These are phyloP conservation scores for Phallus indusiatus DNA, from an alignment of 768 basidiomycete genomes.

Conservation along the genomic window DNA sequence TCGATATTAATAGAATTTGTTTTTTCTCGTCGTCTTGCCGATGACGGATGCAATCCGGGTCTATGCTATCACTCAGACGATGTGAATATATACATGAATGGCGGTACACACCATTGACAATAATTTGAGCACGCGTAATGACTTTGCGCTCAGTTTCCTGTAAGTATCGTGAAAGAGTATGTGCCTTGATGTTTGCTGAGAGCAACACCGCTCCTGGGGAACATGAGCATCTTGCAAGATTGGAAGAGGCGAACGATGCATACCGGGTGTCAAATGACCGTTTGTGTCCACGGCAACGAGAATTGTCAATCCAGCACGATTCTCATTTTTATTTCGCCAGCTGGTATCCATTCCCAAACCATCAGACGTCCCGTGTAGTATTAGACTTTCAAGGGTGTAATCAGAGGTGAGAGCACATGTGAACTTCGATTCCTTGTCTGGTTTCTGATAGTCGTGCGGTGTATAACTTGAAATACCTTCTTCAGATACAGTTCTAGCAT, in stretches of 20 bases:
- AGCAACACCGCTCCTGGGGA: not conserved
- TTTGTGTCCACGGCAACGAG: slow-evolving; percentile 8
- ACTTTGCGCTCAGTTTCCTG: not conserved
- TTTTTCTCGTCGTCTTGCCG: too few species aligned
- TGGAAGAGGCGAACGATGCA: too few species aligned
- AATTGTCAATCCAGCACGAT: slow-evolving; percentile 11
- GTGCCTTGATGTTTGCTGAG: not conserved
- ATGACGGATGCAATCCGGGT: not conserved
- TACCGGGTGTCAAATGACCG: slow-evolving; percentile 11
- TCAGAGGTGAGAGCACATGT: not conserved
- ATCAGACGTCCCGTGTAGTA: not conserved
- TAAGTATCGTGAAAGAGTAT: not conserved
- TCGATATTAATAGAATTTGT: too few species aligned
- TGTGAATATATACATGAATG: not conserved
- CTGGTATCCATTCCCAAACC: slow-evolving; percentile 10
- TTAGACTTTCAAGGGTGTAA: not conserved
- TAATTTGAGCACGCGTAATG: not conserved
- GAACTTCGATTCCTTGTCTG: not conserved
- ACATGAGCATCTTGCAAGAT: too few species aligned
- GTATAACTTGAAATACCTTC: not conserved
- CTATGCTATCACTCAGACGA: not conserved
- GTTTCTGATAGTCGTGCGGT: not conserved
- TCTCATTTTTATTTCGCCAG: slow-evolving; percentile 14
- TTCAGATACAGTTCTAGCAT: too few species aligned
- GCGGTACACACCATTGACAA: slow-evolving; percentile 10